Percentiles rank a stretch among this genome's conserved stretches.
These are phyloP conservation scores for Trichocladium uniseriatum DNA, from an alignment of 495 filamentous ascomycete species.

Conservation along the genomic window DNA sequence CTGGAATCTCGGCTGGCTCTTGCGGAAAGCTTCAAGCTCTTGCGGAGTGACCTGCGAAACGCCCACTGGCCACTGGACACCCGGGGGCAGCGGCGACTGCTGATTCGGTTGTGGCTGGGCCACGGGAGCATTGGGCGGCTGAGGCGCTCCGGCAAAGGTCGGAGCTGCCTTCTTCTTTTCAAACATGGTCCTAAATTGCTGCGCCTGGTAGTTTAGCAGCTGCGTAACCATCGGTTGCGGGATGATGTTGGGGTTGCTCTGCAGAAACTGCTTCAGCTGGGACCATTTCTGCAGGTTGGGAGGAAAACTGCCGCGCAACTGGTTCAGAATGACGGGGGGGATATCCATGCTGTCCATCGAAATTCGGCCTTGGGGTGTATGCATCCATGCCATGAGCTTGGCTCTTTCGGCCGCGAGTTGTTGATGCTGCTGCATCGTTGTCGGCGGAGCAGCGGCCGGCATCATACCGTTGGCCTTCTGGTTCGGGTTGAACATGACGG, in stretches of 20 bases:
- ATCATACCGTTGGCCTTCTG: constrained; percentile 15
- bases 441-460: background rate
- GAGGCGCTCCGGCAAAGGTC: background rate
- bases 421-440: background rate
- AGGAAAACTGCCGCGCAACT: constrained; percentile 33
- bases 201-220: constrained; percentile 43
- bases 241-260: constrained; percentile 30
- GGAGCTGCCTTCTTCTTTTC: background rate
- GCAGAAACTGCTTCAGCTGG: constrained; percentile 58
- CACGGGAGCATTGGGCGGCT: background rate
- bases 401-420: constrained; percentile 15
- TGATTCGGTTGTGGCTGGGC: constrained; percentile 15
- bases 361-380: constrained; percentile 12
- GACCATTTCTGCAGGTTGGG: constrained; percentile 61
- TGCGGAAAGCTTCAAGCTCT: constrained; percentile 1
- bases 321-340: constrained; percentile 17
- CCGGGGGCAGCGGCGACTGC: background rate
- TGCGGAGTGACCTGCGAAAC: constrained; percentile 1
- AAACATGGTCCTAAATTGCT: constrained; percentile 40
- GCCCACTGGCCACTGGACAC: background rate
- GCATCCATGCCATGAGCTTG: background rate
- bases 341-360: constrained; percentile 35
- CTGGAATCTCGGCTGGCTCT: background rate
- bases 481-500: constrained; percentile 10
- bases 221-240: constrained; percentile 33